Evolutionary conservation across 2,329 filamentous ascomycete genomes (phyloP).

Genomic region (Thielaviopsis populi): DNA sequence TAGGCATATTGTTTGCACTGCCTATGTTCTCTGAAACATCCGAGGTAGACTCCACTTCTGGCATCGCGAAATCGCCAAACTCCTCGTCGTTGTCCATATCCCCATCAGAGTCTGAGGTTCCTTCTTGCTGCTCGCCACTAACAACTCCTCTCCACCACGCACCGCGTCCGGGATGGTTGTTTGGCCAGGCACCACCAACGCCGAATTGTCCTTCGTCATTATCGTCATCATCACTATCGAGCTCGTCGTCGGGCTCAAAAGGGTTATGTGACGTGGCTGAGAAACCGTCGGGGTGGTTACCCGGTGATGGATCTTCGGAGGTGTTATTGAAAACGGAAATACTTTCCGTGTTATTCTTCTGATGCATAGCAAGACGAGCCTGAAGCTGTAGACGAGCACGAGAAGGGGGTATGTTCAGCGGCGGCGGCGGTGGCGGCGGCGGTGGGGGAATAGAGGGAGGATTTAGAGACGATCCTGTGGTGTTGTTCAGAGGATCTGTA

Average conservation of each 20-base stretch:
- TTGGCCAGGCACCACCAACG: constrained; percentile 19
- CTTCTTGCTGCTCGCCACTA: constrained; percentile 27
- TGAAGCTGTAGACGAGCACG: constrained; percentile 80
- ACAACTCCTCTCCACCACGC: constrained; percentile 37
- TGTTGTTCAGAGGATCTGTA: constrained; percentile 38
- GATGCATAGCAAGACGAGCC: constrained; percentile 64
- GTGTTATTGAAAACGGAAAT: constrained; percentile 31
- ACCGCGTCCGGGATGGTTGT: constrained; percentile 23
- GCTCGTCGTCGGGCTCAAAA: constrained; percentile 37
- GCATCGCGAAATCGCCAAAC: constrained; percentile 54
- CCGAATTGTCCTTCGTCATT: constrained; percentile 26
- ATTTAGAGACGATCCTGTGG: constrained; percentile 32
- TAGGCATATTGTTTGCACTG: constrained; percentile 27
- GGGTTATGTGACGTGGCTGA: constrained; percentile 31
- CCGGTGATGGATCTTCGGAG: constrained; percentile 21
- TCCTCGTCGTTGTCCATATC: constrained; percentile 44
- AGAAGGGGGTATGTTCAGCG: constrained; percentile 73
- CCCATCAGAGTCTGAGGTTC: constrained; percentile 33
- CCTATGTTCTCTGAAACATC: neutral
- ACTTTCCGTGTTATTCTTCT: constrained; percentile 42
- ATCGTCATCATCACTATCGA: constrained; percentile 39
- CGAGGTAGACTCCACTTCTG: constrained; percentile 31
- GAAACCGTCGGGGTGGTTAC: neutral
- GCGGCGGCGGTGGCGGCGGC: constrained; percentile 54
- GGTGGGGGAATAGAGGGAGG: constrained; percentile 47